Conservation (phyloP, 139 green algal species). For the Bryopsis sp. region DNA sequence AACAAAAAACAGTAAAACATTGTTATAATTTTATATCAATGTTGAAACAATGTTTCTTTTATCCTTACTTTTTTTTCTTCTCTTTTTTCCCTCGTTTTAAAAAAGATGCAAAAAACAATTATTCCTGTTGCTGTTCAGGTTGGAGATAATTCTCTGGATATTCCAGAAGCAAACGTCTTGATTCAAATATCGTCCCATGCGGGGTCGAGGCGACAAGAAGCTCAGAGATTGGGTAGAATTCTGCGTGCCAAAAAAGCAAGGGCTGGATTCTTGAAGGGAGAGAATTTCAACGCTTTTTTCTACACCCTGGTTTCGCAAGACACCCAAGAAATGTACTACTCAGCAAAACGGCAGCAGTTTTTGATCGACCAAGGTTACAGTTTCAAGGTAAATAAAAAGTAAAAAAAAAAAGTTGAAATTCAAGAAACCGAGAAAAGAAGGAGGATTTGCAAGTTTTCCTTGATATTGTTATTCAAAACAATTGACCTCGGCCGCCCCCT, state of each 20-base stretch:
- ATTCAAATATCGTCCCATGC: constrained; percentile 96
- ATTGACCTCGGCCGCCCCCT: neutral
- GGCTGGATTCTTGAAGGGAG: constrained; percentile 22
- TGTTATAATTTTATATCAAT: neutral
- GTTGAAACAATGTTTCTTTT: neutral
- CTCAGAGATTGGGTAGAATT: constrained; percentile 94
- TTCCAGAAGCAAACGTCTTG: constrained; percentile 98
- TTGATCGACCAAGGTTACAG: constrained; percentile 97
- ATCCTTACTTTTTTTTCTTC: constrained; percentile 14
- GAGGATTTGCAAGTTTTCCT: neutral
- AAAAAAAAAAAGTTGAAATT: neutral
- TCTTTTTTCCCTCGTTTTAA: too few relatives aligned
- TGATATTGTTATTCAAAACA: neutral
- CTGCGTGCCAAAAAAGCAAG: constrained; percentile 80
- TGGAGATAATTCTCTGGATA: constrained; percentile 98
- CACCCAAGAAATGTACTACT: constrained; percentile 97
- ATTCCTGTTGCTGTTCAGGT: constrained; percentile 38
- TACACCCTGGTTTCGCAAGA: constrained; percentile 98
- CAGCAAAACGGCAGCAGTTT: constrained; percentile 96
- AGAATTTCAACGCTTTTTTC: constrained; percentile 97
- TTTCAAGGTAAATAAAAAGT: constrained; percentile 75
- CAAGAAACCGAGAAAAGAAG: constrained; percentile 4
- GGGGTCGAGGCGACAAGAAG: constrained; percentile 87
- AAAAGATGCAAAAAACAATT: too few relatives aligned
- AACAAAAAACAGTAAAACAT: neutral